These are phyloP conservation scores for Sporothrix brasiliensis DNA, from an alignment of 2,329 filamentous ascomycete species.

Conservation along the genomic window DNA sequence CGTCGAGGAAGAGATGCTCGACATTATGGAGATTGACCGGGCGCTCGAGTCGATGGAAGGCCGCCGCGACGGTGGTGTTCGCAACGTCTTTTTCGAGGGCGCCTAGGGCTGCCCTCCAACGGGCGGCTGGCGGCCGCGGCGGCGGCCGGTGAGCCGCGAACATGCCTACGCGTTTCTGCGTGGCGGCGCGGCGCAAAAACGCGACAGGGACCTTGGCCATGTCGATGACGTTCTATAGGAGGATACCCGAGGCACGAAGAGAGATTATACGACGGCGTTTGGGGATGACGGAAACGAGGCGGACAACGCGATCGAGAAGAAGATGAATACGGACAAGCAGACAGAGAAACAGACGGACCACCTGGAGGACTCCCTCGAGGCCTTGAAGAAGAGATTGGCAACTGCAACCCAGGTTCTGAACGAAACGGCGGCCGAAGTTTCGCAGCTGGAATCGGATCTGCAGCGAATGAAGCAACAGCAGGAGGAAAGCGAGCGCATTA, in stretches of 20 bases:
- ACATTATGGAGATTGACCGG: constrained; percentile 67
- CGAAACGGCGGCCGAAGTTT: background rate
- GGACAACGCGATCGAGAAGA: background rate
- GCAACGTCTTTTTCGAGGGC: constrained; percentile 38
- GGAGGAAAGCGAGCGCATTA: background rate
- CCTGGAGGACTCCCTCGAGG: background rate
- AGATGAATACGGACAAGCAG: background rate
- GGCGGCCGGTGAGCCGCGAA: background rate
- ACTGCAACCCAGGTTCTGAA: background rate
- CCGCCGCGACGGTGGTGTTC: constrained; percentile 49
- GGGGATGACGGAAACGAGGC: background rate
- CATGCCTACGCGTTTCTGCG: background rate
- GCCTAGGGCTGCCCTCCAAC: constrained; percentile 30
- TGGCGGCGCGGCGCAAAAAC: background rate
- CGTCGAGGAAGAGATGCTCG: constrained; percentile 63
- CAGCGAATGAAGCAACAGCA: background rate
- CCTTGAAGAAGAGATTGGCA: background rate
- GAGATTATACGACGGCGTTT: background rate
- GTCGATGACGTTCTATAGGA: background rate
- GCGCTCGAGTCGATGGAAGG: constrained; percentile 60
- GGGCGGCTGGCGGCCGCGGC: background rate
- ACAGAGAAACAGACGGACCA: background rate
- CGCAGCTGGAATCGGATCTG: background rate
- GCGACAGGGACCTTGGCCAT: background rate
- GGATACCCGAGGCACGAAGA: background rate